Evolutionary conservation across 306 rosid species (phyloP).

Genomic region (Inga leiocalycina): DNA sequence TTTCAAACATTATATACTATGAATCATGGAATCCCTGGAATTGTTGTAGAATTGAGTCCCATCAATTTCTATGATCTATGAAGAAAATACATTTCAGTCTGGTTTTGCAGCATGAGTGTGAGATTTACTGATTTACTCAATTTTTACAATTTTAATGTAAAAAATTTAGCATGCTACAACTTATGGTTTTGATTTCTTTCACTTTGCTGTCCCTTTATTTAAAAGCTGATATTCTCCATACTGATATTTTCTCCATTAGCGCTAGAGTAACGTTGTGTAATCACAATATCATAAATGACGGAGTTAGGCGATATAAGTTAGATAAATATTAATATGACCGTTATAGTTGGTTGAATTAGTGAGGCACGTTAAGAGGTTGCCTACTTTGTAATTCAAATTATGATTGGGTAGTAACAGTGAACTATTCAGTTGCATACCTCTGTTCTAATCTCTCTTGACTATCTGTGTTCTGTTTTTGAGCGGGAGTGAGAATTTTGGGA

Average conservation of each 20-base stretch:
- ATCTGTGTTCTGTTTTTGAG: neutral
- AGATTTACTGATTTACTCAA: neutral
- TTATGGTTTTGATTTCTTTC: neutral
- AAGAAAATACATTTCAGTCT: neutral
- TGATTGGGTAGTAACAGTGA: neutral
- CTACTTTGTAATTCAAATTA: neutral
- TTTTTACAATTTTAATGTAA: neutral
- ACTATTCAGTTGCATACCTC: neutral
- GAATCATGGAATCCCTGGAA: neutral
- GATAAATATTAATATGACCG: neutral
- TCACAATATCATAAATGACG: neutral
- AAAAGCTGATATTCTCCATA: neutral
- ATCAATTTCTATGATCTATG: neutral
- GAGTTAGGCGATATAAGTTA: neutral
- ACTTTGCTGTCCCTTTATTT: neutral
- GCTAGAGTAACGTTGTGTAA: neutral
- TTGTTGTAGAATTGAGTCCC: neutral
- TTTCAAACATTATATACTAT: neutral
- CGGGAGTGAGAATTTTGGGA: neutral
- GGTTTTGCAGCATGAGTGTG: neutral
- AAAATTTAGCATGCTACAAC: neutral
- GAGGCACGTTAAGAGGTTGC: neutral
- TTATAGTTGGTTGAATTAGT: neutral
- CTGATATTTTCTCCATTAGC: neutral
- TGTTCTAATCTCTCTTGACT: neutral